phyloP scores from a whole-genome alignment of 495 filamentous ascomycete genomes.

The Trichocladium uniseriatum region DNA sequence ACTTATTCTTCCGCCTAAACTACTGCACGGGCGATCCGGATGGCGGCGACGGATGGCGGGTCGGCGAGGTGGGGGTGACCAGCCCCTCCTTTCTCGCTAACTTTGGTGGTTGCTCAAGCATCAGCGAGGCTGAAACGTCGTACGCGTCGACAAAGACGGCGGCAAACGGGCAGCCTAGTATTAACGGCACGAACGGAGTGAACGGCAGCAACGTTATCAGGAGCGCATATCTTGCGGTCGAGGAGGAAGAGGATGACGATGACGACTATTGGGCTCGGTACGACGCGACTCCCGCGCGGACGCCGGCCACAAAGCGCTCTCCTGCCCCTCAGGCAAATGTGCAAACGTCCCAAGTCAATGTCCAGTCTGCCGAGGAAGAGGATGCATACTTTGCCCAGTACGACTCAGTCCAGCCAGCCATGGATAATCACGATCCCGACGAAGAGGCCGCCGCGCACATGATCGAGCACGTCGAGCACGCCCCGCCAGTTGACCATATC shows the following conservation, averaged over 20 bases:
- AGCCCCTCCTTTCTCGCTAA: slow-evolving; percentile 29
- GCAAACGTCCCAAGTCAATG: neutral
- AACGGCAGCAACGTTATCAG: slow-evolving; percentile 8
- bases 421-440: slow-evolving; percentile 79
- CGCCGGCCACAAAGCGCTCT: slow-evolving; percentile 57
- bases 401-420: slow-evolving; percentile 74
- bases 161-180: neutral
- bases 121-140: slow-evolving; percentile 36
- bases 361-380: slow-evolving; percentile 53
- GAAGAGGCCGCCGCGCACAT: slow-evolving; percentile 48
- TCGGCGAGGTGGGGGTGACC: slow-evolving; percentile 65
- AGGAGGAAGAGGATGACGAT: slow-evolving; percentile 62
- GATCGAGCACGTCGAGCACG: slow-evolving; percentile 37
- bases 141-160: slow-evolving; percentile 28
- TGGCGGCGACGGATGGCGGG: slow-evolving; percentile 67
- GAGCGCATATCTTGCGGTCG: slow-evolving; percentile 18
- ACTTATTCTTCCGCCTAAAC: slow-evolving; percentile 43
- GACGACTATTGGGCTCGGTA: slow-evolving; percentile 94
- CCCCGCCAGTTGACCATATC: slow-evolving; percentile 22
- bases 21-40: slow-evolving; percentile 52
- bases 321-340: slow-evolving; percentile 40
- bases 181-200: neutral
- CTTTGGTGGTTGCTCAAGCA: slow-evolving; percentile 32
- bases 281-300: slow-evolving; percentile 71
- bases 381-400: slow-evolving; percentile 84